Evolutionary conservation across 2,329 filamentous ascomycete genomes (phyloP), one percentile per base, ranked within the genome.

Genomic region (Neonectria coccinea): DNA sequence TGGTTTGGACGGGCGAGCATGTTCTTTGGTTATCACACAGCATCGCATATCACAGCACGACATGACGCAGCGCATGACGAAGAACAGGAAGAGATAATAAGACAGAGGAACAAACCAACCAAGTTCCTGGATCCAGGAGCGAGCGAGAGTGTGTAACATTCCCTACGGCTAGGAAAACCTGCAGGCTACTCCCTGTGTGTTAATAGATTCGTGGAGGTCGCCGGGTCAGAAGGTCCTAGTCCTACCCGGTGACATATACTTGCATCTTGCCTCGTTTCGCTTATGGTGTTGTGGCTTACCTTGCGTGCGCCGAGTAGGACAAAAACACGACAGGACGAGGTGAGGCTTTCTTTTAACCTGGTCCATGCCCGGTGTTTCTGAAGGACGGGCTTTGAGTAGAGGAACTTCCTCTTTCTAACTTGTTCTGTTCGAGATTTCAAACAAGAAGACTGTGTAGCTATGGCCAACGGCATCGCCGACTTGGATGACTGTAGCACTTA

Each of bases 381-480:
- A 20, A 18, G 10, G 18, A 18, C 5, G 29, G 10, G 3, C 2
- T 8, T 33, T 5, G 12, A 18, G 48, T 6, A 12, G 18, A 16
- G 5, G 5, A 29, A 18, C 3, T 16, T 29, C 25, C 14, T n/a
- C 14, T 20, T 31, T 27, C 16, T 14, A n/a, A 18, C 39, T 12
- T 20, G 5, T 9, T 44, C n/a, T 36, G 5, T 12, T 25, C 25
- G 25, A 25, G 25, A 25, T 25, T 25, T 6, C 25, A 25, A 25
- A 25, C 5, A 25, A 25, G 2, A n/a, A 29, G 2, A 29, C 8
- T 10, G 9, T 42, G 11, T 33, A 42, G n/a, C 36, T 4, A 72
- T 72, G 69, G 54, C 50, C 1, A 20, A 65, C 16, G 55, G 59
- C 27, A 62, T 72, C 16, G 60, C 64, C 44, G 62, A 66, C 18